These are phyloP conservation scores for Petasospora rhodanensis DNA, from an alignment of 1,139 yeast genomes.

Conservation along the genomic window DNA sequence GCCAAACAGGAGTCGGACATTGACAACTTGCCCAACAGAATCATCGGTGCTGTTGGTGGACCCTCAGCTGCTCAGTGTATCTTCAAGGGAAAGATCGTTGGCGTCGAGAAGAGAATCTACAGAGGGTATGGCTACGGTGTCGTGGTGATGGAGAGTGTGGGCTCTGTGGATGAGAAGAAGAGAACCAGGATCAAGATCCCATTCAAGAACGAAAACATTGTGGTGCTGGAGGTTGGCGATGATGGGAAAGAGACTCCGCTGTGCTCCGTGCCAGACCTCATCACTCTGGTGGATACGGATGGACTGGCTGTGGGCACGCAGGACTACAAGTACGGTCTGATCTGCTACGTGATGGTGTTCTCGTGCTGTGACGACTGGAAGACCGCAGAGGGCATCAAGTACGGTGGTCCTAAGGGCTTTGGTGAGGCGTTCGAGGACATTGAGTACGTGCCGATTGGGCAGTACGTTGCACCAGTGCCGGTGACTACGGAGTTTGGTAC, in stretches of 20 bases:
- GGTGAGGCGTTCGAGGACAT: constrained; percentile 29
- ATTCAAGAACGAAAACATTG: constrained; percentile 41
- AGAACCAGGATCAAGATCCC: constrained; percentile 30
- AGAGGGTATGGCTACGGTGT: constrained; percentile 45
- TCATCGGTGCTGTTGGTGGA: constrained; percentile 35
- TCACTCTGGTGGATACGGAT: constrained; percentile 39
- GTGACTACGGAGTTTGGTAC: constrained; percentile 21
- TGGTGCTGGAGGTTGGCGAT: constrained; percentile 27
- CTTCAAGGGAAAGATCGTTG: constrained; percentile 40
- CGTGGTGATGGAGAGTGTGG: constrained; percentile 35
- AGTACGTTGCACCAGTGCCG: constrained; percentile 30
- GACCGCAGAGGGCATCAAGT: constrained; percentile 31
- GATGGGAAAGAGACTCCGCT: constrained; percentile 36
- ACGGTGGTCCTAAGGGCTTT: constrained; percentile 39
- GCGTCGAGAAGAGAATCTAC: constrained; percentile 36
- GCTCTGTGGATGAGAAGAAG: not conserved
- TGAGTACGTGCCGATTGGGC: constrained; percentile 34
- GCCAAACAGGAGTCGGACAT: constrained; percentile 35
- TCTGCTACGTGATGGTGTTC: constrained; percentile 38
- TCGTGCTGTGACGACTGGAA: constrained; percentile 38
- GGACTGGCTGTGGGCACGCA: constrained; percentile 46
- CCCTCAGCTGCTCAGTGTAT: constrained; percentile 33
- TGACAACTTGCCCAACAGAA: constrained; percentile 33
- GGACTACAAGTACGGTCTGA: constrained; percentile 39
- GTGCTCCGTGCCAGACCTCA: constrained; percentile 37